These are phyloP conservation scores for Alternaria brassicicola DNA, from an alignment of 2,329 filamentous ascomycete species.

Conservation along the genomic window DNA sequence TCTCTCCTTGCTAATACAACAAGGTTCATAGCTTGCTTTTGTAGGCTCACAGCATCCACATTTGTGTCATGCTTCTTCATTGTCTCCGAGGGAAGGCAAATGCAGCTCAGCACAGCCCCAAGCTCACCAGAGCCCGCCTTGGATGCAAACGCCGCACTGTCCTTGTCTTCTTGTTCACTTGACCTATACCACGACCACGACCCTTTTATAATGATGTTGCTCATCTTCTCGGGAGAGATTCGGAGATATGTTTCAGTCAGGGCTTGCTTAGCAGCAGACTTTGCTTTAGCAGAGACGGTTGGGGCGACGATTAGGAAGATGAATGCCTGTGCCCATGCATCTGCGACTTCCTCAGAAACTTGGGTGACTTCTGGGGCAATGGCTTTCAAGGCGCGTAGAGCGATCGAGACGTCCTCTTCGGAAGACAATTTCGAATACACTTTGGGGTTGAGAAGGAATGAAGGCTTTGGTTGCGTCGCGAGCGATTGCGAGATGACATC, in stretches of 20 bases:
- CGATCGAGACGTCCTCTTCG: constrained; percentile 80
- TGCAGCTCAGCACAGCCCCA: constrained; percentile 63
- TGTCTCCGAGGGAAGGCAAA: constrained; percentile 66
- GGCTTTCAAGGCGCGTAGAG: constrained; percentile 71
- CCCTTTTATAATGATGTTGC: constrained; percentile 69
- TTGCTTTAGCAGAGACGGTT: constrained; percentile 64
- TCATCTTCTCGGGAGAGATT: constrained; percentile 62
- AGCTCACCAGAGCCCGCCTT: constrained; percentile 71
- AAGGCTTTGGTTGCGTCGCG: constrained; percentile 76
- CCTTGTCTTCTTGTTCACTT: constrained; percentile 74
- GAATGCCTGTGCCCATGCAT: constrained; percentile 82
- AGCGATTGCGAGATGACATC: constrained; percentile 70
- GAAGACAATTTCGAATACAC: constrained; percentile 80
- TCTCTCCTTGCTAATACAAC: constrained; percentile 79
- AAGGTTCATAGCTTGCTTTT: constrained; percentile 75
- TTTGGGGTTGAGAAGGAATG: constrained; percentile 82
- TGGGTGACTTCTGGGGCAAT: constrained; percentile 63
- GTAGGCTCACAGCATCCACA: constrained; percentile 59
- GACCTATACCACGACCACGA: constrained; percentile 80
- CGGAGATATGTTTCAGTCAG: constrained; percentile 70
- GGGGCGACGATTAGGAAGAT: constrained; percentile 77
- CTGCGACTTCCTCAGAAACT: constrained; percentile 57
- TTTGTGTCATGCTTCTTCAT: constrained; percentile 52
- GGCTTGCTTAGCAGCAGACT: constrained; percentile 65
- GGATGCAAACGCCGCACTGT: constrained; percentile 70